These are phyloP conservation scores for Pleurotus djamor DNA, from an alignment of 768 basidiomycete genomes.

Conservation along the genomic window DNA sequence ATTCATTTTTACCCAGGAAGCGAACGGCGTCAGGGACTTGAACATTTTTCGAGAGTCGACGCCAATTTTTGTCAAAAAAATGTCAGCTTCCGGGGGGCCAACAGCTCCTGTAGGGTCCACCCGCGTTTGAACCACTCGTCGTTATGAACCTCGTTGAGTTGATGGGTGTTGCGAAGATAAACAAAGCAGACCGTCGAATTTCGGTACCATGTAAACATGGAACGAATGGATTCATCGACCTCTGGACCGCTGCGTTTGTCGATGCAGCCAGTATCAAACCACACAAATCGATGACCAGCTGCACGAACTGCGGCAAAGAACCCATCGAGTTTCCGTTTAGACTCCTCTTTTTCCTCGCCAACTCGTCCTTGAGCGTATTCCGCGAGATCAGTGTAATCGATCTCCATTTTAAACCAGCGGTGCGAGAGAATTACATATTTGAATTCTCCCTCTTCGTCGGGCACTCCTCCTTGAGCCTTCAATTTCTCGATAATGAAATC, in stretches of 20 bases:
- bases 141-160: background rate
- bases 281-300: background rate
- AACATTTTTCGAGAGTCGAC: too few relatives aligned
- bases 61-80: background rate
- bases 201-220: background rate
- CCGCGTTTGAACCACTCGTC: background rate
- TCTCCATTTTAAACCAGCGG: background rate
- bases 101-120: background rate
- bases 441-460: background rate
- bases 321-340: background rate
- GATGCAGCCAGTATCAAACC: conserved; percentile 1
- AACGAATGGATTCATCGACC: background rate
- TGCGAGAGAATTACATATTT: background rate
- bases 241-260: background rate
- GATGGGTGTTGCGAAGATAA: background rate
- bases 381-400: background rate
- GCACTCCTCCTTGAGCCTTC: too few relatives aligned
- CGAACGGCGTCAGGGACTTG: background rate
- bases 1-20: too few relatives aligned
- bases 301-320: background rate
- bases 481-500: too few relatives aligned
- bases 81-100: background rate
- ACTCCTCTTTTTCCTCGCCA: background rate
- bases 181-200: background rate
- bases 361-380: too few relatives aligned